A percentile compares a stretch with the other conserved stretches of the same genome.
These are phyloP conservation scores for Tuber aestivum DNA, from an alignment of 495 filamentous ascomycete species.

Conservation along the genomic window DNA sequence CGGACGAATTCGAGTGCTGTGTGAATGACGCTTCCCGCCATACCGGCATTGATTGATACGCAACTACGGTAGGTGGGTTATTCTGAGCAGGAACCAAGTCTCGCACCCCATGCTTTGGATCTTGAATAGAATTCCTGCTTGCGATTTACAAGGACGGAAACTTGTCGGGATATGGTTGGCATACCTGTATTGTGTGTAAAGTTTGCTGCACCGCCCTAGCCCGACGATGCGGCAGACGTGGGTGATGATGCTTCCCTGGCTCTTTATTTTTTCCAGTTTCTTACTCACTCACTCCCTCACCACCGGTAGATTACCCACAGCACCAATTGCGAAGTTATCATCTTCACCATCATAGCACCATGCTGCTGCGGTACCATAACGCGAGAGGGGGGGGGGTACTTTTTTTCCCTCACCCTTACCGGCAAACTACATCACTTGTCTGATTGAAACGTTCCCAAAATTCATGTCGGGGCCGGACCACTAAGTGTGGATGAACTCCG, in stretches of 20 bases:
- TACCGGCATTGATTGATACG: neutral
- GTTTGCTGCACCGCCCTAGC: neutral
- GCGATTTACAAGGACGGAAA: neutral
- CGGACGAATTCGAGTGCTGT: neutral
- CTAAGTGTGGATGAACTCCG: neutral
- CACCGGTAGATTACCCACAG: neutral
- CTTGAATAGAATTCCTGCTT: neutral
- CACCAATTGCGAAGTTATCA: neutral
- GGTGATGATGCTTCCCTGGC: neutral
- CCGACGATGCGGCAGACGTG: neutral
- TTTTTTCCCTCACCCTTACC: neutral
- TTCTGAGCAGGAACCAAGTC: neutral
- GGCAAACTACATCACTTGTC: neutral
- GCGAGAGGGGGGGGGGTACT: neutral
- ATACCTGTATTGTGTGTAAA: neutral
- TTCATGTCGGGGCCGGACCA: neutral
- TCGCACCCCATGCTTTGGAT: neutral
- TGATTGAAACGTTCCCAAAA: neutral
- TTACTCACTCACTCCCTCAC: neutral
- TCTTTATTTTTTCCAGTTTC: neutral
- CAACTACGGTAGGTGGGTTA: neutral
- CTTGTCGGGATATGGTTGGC: constrained; percentile 2
- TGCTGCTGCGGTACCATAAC: neutral
- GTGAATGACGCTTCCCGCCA: neutral
- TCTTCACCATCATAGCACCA: neutral